Base-by-base conservation (phyloP, 441 rosid species). In the Mallotus japonicus region DNA sequence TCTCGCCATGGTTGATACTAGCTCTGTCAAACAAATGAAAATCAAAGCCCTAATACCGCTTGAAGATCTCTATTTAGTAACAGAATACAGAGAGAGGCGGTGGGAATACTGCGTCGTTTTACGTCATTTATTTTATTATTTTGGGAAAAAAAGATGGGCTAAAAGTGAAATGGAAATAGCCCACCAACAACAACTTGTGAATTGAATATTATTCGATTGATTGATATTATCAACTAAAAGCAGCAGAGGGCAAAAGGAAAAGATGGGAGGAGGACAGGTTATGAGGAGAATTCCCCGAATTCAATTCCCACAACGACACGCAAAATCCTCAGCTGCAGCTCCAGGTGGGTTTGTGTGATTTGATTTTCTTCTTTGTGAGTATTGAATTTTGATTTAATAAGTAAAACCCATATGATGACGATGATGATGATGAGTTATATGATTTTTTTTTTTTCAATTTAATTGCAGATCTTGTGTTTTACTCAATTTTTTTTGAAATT, bases 211-310 rank as follows among this genome's bases (percentile, higher is more conserved):
- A 1, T 28, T 28, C 32, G 32, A 28, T 28, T 28, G 32, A 28
- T 28, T 28, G 32, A 28, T 28, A 28, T 28, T 2, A 28, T 28
- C 32, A 28, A 28, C 32, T 28, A 28, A 28, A 28, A 1, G 32
- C 32, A 1, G 32, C 32, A 28, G 32, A 28, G 32, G 32, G 32
- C 32, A 28, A 28, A 28, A 28, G 32, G 5, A 20, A 63, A 62
- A 65, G 42, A 76, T 64, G 84, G 73, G 78, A 62, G 80, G 78
- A 55, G 74, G 46, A 74, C 77, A 76, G 77, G 71, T 68, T 55
- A 69, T 86, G 86, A 91, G 78, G 89, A 84, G 92, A 85, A 83
- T 89, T 77, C 89, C 92, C 15, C 87, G 90, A 16, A 91, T 91
- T 77, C 89, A 86, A 77, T 90, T 89, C 76, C 93, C 96, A 47